Conservation (phyloP, 2,329 filamentous ascomycete species). For the Talaromyces sp. region DNA sequence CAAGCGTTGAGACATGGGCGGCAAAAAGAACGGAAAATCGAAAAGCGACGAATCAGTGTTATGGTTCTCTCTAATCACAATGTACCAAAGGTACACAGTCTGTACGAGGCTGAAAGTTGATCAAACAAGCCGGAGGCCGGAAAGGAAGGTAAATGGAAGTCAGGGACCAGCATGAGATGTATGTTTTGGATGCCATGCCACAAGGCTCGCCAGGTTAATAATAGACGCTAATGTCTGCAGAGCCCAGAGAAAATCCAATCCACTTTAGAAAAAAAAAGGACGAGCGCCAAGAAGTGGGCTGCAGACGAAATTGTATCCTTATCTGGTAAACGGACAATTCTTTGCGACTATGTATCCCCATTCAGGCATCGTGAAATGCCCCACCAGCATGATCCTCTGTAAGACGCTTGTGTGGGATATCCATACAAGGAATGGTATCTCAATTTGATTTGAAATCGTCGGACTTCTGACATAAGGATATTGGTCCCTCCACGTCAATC, state of each 20-base stretch:
- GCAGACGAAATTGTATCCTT: background rate
- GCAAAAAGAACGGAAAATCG: background rate
- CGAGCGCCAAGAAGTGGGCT: background rate
- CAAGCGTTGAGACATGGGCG: conserved; percentile 3
- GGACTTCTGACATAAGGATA: background rate
- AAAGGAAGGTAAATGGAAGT: conserved; percentile 12
- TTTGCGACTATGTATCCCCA: background rate
- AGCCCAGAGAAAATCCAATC: background rate
- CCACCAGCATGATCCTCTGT: background rate
- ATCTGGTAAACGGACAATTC: background rate
- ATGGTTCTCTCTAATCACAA: background rate
- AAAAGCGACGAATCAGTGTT: conserved; percentile 1
- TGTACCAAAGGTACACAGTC: background rate
- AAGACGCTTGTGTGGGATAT: background rate
- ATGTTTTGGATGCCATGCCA: conserved; percentile 1
- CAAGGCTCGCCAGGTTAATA: conserved; percentile 6
- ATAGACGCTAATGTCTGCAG: background rate
- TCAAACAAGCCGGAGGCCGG: conserved; percentile 18
- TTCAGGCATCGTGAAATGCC: background rate
- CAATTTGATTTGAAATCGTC: background rate
- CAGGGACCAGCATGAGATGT: conserved; percentile 4
- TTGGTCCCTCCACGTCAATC: background rate
- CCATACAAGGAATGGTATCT: conserved; percentile 4
- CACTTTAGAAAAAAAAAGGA: background rate
- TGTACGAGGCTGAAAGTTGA: conserved; percentile 11